phyloP scores from a whole-genome alignment of 2,329 filamentous ascomycete genomes.

The Ascochyta lentis region DNA sequence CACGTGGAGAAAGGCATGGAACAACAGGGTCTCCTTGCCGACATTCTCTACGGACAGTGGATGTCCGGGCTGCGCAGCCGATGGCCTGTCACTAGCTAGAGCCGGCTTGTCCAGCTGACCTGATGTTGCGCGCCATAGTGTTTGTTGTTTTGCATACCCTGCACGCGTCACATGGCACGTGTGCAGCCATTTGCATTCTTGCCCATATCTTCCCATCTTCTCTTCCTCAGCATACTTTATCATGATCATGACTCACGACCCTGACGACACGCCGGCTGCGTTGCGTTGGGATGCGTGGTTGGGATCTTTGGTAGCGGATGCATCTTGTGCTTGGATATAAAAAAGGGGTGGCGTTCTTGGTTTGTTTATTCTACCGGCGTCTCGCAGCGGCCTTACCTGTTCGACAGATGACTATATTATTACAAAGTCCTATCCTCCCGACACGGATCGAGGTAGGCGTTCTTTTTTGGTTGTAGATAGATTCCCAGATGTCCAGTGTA shows the following conservation, averaged over 20 bases:
- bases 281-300: not conserved
- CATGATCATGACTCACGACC: constrained; percentile 14
- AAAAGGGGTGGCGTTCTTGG: not conserved
- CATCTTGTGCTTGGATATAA: not conserved
- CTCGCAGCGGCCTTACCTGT: not conserved
- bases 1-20: constrained; percentile 78
- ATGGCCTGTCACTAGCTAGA: constrained; percentile 46
- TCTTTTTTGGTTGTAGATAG: not conserved
- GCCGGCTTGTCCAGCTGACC: constrained; percentile 1
- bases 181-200: constrained; percentile 8
- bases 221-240: constrained; percentile 5
- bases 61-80: constrained; percentile 73
- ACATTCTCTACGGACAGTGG: constrained; percentile 92
- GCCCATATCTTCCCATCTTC: constrained; percentile 16
- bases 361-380: not conserved
- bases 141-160: not conserved
- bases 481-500: not conserved
- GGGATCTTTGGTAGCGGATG: not conserved
- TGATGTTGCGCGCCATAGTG: not conserved
- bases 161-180: not conserved
- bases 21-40: constrained; percentile 85
- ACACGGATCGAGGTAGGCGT: too few species aligned
- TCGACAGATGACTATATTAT: too few species aligned
- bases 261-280: constrained; percentile 10
- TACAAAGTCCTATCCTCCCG: too few species aligned